These are phyloP conservation scores for Ruellia speciosa DNA, from an alignment of 305 asterid species.

Conservation along the genomic window DNA sequence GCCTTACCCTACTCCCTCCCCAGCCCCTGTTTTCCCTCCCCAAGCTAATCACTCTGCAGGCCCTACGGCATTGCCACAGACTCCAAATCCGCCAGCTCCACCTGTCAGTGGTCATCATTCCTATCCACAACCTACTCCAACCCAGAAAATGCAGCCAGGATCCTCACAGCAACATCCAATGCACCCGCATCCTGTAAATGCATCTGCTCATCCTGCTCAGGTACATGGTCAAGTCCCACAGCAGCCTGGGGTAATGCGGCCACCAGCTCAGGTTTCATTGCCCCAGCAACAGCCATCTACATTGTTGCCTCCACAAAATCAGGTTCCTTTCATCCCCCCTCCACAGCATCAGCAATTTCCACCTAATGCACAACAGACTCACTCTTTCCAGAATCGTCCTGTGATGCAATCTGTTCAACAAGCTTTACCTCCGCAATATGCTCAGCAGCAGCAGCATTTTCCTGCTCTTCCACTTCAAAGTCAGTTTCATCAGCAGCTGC, in stretches of 20 bases:
- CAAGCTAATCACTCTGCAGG: slow-evolving; percentile 46
- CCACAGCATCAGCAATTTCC: slow-evolving; percentile 50
- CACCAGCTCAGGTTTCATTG: slow-evolving; percentile 47
- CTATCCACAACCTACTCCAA: slow-evolving; percentile 50
- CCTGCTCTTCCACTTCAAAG: slow-evolving; percentile 36
- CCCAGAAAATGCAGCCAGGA: slow-evolving; percentile 46
- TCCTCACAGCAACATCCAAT: slow-evolving; percentile 40
- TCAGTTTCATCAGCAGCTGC: slow-evolving; percentile 43
- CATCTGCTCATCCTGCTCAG: slow-evolving; percentile 39
- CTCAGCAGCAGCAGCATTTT: slow-evolving; percentile 53
- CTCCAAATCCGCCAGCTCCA: slow-evolving; percentile 38
- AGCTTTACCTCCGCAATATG: slow-evolving; percentile 41
- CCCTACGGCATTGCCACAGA: slow-evolving; percentile 35
- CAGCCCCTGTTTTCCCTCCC: slow-evolving; percentile 39
- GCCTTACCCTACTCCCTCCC: slow-evolving; percentile 34
- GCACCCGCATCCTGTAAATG: slow-evolving; percentile 37
- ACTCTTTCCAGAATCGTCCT: slow-evolving; percentile 47
- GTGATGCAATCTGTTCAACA: slow-evolving; percentile 48
- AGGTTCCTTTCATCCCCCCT: slow-evolving; percentile 30
- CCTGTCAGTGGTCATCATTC: slow-evolving; percentile 61
- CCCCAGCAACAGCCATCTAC: slow-evolving; percentile 42
- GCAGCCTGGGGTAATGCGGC: slow-evolving; percentile 46
- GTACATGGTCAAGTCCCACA: slow-evolving; percentile 48
- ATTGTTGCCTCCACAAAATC: slow-evolving; percentile 41
- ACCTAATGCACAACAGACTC: slow-evolving; percentile 40